These are phyloP conservation scores for Coemansia sp. DNA, from an alignment of 192 early-diverging fungal genomes.

Conservation along the genomic window DNA sequence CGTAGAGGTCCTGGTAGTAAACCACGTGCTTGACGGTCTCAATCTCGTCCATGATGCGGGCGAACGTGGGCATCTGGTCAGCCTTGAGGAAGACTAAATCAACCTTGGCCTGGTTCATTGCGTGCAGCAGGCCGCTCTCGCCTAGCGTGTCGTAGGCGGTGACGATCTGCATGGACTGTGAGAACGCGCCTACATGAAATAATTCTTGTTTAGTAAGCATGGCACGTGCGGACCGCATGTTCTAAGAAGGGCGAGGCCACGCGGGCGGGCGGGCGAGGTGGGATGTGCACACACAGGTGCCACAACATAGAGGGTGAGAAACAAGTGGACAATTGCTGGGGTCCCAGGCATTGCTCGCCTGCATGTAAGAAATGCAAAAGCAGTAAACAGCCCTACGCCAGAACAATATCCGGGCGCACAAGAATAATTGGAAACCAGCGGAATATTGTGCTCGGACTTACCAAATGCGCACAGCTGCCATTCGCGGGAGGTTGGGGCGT, in stretches of 20 bases:
- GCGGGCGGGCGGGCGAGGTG: background rate
- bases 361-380: background rate
- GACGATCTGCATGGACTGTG: constrained; percentile 74
- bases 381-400: background rate
- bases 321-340: background rate
- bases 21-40: constrained; percentile 63
- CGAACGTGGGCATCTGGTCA: constrained; percentile 55
- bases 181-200: constrained; percentile 28
- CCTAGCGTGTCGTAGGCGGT: constrained; percentile 89
- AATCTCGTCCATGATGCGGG: constrained; percentile 27
- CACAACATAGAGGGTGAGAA: background rate
- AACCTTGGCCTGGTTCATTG: constrained; percentile 86
- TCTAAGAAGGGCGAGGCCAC: background rate
- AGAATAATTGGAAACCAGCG: background rate
- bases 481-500: constrained; percentile 62
- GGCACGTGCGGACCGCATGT: background rate
- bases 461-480: constrained; percentile 46
- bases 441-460: constrained; percentile 34
- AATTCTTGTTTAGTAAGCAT: background rate
- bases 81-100: constrained; percentile 65
- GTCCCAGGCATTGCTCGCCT: background rate
- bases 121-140: constrained; percentile 80
- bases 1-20: constrained; percentile 55
- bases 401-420: background rate
- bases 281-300: background rate